Conservation (phyloP, 192 early-diverging fungal species). For the Podila epicladia region DNA sequence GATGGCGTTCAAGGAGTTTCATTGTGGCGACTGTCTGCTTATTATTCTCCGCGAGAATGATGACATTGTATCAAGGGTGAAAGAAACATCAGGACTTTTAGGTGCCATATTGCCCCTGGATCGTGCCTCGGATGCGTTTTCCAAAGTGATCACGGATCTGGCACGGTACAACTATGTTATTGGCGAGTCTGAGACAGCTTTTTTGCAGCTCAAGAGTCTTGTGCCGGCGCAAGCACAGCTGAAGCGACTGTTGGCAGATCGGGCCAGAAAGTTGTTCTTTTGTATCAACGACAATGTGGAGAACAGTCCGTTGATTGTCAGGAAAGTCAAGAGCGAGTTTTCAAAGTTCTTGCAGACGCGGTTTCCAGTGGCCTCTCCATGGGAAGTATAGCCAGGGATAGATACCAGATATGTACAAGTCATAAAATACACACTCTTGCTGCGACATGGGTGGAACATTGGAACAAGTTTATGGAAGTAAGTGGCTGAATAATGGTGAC, state of each 20-base stretch:
- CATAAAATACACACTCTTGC: too few relatives aligned
- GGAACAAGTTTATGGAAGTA: neutral
- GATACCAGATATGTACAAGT: too few relatives aligned
- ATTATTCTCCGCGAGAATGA: constrained; percentile 9
- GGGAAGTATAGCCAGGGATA: constrained; percentile 10
- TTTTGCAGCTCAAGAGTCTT: constrained; percentile 15
- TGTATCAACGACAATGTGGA: constrained; percentile 45
- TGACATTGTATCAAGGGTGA: too few relatives aligned
- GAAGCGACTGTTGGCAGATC: neutral
- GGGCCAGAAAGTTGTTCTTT: constrained; percentile 13
- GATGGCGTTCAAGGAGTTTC: constrained; percentile 39
- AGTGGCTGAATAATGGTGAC: neutral
- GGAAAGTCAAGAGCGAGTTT: constrained; percentile 6
- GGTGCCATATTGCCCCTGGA: constrained; percentile 19
- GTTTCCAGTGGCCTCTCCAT: constrained; percentile 18
- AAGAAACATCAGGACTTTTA: neutral
- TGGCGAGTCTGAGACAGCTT: constrained; percentile 4
- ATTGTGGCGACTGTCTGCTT: constrained; percentile 52
- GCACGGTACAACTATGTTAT: constrained; percentile 47
- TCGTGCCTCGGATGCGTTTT: neutral
- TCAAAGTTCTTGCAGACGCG: constrained; percentile 15
- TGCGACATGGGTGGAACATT: too few relatives aligned
- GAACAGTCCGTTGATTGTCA: constrained; percentile 14
- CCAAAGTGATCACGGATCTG: constrained; percentile 13
- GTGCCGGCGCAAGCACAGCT: constrained; percentile 1